A percentile compares a stretch with the other conserved stretches of the same genome.
These are phyloP conservation scores for Emericellopsis atlantica DNA, from an alignment of 2,329 filamentous ascomycete genomes.

Conservation along the genomic window DNA sequence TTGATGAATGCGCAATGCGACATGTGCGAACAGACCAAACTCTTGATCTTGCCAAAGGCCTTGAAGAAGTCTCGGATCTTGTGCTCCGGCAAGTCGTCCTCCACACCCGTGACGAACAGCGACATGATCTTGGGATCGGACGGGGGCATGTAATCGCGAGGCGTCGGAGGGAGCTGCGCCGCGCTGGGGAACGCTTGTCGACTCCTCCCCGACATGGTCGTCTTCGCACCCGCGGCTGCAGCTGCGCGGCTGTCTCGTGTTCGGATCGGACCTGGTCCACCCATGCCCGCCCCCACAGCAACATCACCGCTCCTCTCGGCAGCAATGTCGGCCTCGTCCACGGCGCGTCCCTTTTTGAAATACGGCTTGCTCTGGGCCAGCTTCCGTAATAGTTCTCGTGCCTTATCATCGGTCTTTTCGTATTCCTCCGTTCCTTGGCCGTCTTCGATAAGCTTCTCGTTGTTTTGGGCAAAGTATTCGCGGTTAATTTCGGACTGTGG, in stretches of 20 bases:
- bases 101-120: conserved; percentile 86
- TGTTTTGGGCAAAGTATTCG: conserved; percentile 96
- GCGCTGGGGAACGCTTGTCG: conserved; percentile 54
- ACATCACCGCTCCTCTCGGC: conserved; percentile 28
- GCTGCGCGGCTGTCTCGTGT: conserved; percentile 53
- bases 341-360: conserved; percentile 72
- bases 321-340: conserved; percentile 43
- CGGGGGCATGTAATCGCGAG: conserved; percentile 78
- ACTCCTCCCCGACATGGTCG: conserved; percentile 21
- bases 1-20: conserved; percentile 97
- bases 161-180: conserved; percentile 64
- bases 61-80: conserved; percentile 86
- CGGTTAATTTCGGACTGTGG: conserved; percentile 87
- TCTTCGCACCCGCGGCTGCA: conserved; percentile 32
- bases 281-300: conserved; percentile 41
- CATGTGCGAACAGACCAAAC: conserved; percentile 89
- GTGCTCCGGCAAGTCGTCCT: conserved; percentile 90
- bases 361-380: conserved; percentile 91
- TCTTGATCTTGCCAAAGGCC: conserved; percentile 78
- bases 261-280: conserved; percentile 65
- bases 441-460: conserved; percentile 90
- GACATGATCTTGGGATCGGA: conserved; percentile 79
- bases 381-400: conserved; percentile 70
- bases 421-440: conserved; percentile 81
- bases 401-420: conserved; percentile 95